Evolutionary conservation across 192 early-diverging fungal genomes (phyloP).

Genomic region (Funneliformis mosseae): DNA sequence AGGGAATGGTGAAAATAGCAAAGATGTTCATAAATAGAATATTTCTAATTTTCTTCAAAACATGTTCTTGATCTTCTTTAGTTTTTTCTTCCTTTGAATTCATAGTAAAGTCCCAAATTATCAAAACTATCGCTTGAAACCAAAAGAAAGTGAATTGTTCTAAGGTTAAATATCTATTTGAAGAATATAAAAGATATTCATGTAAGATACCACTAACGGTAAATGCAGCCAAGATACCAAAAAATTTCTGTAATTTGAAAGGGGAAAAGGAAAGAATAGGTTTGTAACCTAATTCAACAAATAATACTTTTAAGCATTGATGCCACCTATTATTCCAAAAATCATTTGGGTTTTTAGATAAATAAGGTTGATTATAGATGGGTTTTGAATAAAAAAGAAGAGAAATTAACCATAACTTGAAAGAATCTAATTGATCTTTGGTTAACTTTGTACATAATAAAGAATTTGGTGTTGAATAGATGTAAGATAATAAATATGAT

Average conservation of each 20-base stretch:
- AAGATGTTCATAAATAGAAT: not conserved
- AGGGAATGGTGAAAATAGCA: not conserved
- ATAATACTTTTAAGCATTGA: not conserved
- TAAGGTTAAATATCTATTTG: no score
- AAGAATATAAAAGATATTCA: not conserved
- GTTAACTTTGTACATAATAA: not conserved
- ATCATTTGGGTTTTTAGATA: not conserved
- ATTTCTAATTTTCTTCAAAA: not conserved
- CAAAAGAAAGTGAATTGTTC: constrained; percentile 5
- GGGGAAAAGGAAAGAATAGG: not conserved
- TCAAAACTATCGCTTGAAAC: not conserved
- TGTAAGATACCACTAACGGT: not conserved
- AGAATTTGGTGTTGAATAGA: not conserved
- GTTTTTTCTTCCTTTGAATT: no score
- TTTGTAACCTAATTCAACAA: constrained; percentile 4
- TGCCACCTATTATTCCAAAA: constrained; percentile 17
- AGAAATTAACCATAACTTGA: constrained; percentile 13
- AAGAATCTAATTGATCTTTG: not conserved
- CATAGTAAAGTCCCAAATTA: not conserved
- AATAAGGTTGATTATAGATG: not conserved
- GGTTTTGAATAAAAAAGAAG: not conserved
- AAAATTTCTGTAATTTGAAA: not conserved
- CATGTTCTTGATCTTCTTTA: no score
- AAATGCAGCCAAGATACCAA: not conserved
- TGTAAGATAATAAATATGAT: not conserved